Evolutionary conservation across 306 rosid genomes (phyloP).

Genomic region (Spatholobus suberectus): DNA sequence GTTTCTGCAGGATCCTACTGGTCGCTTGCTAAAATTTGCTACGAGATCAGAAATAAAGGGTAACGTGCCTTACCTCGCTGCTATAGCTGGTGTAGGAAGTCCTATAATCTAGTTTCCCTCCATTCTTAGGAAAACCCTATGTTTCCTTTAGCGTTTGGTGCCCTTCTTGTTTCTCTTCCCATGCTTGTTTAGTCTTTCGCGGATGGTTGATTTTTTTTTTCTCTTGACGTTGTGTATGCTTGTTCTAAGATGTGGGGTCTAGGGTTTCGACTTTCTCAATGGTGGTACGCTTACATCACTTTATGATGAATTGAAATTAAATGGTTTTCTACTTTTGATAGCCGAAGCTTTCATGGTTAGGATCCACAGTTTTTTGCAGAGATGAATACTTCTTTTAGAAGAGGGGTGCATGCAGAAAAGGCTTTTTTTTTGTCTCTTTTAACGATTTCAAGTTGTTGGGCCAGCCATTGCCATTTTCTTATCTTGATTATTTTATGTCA

Average conservation of each 20-base stretch:
- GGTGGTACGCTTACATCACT: not conserved
- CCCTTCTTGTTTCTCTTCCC: not conserved
- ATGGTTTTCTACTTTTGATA: not conserved
- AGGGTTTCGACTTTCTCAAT: constrained; percentile 37
- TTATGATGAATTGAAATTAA: not conserved
- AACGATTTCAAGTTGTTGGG: not conserved
- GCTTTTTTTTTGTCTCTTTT: too few species aligned
- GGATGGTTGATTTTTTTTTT: not conserved
- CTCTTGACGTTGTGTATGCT: too few species aligned
- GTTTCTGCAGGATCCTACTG: not conserved
- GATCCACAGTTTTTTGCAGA: not conserved
- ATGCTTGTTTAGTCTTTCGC: not conserved
- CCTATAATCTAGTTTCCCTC: not conserved
- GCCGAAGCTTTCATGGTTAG: not conserved
- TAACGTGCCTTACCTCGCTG: too few species aligned
- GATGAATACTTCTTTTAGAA: not conserved
- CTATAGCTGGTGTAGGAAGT: not conserved
- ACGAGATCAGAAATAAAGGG: not conserved
- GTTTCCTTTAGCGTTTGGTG: not conserved
- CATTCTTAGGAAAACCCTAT: not conserved
- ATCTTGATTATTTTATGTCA: not conserved
- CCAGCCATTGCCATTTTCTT: not conserved
- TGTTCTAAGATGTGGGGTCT: not conserved
- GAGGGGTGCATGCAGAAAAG: not conserved
- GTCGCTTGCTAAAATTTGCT: not conserved